Conservation (phyloP, 106 monocot genomes). For the Dendrobium catenatum region DNA sequence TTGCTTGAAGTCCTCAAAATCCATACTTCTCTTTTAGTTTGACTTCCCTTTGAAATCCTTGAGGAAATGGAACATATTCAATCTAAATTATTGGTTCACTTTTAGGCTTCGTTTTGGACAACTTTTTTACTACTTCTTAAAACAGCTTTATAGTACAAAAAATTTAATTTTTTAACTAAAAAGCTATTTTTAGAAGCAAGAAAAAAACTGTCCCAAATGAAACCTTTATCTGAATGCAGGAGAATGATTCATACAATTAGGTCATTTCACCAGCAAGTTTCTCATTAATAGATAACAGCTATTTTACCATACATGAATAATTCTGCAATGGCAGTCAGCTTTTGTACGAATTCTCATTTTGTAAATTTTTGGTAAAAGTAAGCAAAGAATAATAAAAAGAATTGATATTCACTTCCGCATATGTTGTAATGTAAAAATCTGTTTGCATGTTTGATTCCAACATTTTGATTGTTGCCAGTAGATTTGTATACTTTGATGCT, state of each 20-base stretch:
- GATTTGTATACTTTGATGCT: neutral
- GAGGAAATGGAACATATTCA: neutral
- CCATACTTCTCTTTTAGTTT: neutral
- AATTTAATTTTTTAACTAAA: too few species aligned
- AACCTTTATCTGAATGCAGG: neutral
- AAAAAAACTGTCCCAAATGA: too few species aligned
- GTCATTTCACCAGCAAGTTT: neutral
- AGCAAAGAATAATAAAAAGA: neutral
- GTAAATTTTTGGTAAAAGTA: neutral
- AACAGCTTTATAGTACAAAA: too few species aligned
- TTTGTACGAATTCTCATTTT: neutral
- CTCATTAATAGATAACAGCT: neutral
- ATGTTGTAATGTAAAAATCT: neutral
- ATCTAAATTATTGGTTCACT: neutral
- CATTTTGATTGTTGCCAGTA: neutral
- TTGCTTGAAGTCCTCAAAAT: neutral
- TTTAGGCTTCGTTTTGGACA: neutral
- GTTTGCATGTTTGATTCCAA: neutral
- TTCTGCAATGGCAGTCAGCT: neutral
- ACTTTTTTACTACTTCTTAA: too few species aligned
- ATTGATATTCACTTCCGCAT: neutral
- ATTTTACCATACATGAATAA: neutral
- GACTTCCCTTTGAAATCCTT: neutral
- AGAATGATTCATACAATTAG: neutral
- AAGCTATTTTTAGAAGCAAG: too few species aligned